Conservation (phyloP, 176 grass and related monocot genomes). For the Microstegium vimineum region DNA sequence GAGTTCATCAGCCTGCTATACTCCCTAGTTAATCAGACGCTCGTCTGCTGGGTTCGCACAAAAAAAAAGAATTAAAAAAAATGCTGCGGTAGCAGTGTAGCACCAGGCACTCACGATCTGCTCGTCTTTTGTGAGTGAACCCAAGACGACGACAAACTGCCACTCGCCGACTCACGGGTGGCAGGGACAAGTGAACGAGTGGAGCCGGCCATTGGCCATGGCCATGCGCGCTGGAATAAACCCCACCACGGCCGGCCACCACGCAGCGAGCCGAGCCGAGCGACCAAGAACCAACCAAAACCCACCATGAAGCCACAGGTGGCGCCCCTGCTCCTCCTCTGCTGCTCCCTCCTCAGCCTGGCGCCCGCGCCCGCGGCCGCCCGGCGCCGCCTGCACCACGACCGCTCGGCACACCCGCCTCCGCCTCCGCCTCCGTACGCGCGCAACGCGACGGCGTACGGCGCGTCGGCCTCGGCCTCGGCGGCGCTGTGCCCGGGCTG, state of each 20-base stretch:
- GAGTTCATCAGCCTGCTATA: too few species aligned
- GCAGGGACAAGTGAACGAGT: neutral
- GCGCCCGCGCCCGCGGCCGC: neutral
- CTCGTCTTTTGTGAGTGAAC: neutral
- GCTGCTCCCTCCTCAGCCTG: neutral
- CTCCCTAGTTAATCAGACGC: too few species aligned
- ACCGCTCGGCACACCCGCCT: neutral
- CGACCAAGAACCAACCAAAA: neutral
- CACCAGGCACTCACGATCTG: neutral
- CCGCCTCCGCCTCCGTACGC: neutral
- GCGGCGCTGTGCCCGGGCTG: slow-evolving; percentile 40
- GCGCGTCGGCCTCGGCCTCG: slow-evolving; percentile 2
- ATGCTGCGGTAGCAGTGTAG: too few species aligned
- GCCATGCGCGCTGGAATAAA: neutral
- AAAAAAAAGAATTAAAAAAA: too few species aligned
- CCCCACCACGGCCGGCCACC: neutral
- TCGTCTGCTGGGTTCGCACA: too few species aligned
- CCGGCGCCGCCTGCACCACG: neutral
- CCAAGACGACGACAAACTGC: neutral
- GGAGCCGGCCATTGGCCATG: neutral
- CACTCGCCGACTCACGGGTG: slow-evolving; percentile 3
- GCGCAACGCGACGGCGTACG: slow-evolving; percentile 43
- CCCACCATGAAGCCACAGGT: neutral
- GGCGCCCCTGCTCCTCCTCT: neutral
- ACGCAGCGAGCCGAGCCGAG: neutral